Conservation (phyloP, 352 stramenopile genomes). For the Phytophthora cajani region DNA sequence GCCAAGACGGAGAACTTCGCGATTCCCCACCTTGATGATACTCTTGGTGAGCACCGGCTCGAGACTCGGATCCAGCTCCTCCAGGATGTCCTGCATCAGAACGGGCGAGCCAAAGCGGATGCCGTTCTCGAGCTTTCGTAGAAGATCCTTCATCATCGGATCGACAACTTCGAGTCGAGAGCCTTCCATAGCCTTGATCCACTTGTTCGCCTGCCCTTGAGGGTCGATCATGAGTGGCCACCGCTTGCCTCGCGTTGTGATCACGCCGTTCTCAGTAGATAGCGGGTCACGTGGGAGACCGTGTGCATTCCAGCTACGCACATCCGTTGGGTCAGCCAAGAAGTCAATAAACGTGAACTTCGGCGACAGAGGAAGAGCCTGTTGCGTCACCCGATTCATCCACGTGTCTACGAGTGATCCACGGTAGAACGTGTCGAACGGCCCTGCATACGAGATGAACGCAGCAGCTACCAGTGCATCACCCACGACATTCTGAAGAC, state of each 20-base stretch:
- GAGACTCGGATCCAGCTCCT: conserved; percentile 95
- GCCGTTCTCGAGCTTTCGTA: conserved; percentile 94
- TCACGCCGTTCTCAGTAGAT: conserved; percentile 96
- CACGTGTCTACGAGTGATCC: conserved; percentile 87
- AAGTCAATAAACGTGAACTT: conserved; percentile 94
- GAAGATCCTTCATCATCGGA: conserved; percentile 95
- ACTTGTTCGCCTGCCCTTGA: conserved; percentile 96
- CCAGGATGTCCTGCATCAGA: conserved; percentile 95
- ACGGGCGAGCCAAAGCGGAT: conserved; percentile 95
- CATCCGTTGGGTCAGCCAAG: conserved; percentile 93
- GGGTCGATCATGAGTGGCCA: conserved; percentile 99
- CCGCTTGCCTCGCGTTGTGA: conserved; percentile 92
- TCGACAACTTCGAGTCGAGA: conserved; percentile 91
- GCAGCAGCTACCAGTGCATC: conserved; percentile 93
- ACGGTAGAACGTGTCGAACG: conserved; percentile 94
- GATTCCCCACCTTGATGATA: conserved; percentile 94
- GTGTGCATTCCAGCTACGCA: conserved; percentile 95
- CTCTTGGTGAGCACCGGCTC: conserved; percentile 95
- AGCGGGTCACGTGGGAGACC: conserved; percentile 93
- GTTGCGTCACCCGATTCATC: conserved; percentile 88
- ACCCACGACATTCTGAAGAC: conserved; percentile 90
- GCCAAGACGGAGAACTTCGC: conserved; percentile 93
- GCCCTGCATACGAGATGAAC: conserved; percentile 96
- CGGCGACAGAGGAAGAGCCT: conserved; percentile 83
- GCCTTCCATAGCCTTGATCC: conserved; percentile 96